These are phyloP conservation scores for Veloboletus limbatus DNA, from an alignment of 1,284 basidiomycete genomes.

Conservation along the genomic window DNA sequence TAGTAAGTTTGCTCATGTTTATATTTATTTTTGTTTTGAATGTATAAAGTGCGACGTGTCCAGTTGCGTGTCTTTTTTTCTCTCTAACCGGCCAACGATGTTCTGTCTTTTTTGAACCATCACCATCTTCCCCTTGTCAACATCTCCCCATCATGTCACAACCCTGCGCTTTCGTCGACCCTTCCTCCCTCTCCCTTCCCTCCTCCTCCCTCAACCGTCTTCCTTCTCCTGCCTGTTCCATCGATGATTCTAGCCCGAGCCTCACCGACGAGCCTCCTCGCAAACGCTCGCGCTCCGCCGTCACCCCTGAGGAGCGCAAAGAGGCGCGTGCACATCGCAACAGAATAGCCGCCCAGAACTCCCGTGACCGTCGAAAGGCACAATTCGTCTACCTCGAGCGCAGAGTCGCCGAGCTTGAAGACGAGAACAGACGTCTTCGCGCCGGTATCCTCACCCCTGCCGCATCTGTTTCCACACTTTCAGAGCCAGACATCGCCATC, in stretches of 20 bases:
- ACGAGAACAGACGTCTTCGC: constrained; percentile 77
- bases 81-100: constrained; percentile 21
- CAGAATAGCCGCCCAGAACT: constrained; percentile 81
- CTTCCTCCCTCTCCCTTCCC: constrained; percentile 39
- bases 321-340: constrained; percentile 82
- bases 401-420: constrained; percentile 78
- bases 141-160: constrained; percentile 11
- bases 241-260: constrained; percentile 29
- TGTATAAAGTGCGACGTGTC: constrained; percentile 36
- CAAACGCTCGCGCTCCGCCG: constrained; percentile 63
- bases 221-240: constrained; percentile 28
- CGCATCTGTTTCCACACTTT: constrained; percentile 38
- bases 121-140: constrained; percentile 16
- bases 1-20: constrained; percentile 22
- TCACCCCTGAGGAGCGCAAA: constrained; percentile 69
- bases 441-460: constrained; percentile 58
- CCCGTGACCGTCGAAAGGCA: constrained; percentile 75
- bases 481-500: constrained; percentile 16
- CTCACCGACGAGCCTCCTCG: constrained; percentile 48
- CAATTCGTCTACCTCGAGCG: constrained; percentile 74
- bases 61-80: constrained; percentile 23
- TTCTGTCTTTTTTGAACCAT: constrained; percentile 18
- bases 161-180: constrained; percentile 37
- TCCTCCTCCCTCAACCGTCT: constrained; percentile 32
- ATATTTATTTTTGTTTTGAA: constrained; percentile 25